Evolutionary conservation across 495 filamentous ascomycete species (phyloP), one percentile per base, ranked within the genome.

Genomic region (Mytilinidion resinicola): DNA sequence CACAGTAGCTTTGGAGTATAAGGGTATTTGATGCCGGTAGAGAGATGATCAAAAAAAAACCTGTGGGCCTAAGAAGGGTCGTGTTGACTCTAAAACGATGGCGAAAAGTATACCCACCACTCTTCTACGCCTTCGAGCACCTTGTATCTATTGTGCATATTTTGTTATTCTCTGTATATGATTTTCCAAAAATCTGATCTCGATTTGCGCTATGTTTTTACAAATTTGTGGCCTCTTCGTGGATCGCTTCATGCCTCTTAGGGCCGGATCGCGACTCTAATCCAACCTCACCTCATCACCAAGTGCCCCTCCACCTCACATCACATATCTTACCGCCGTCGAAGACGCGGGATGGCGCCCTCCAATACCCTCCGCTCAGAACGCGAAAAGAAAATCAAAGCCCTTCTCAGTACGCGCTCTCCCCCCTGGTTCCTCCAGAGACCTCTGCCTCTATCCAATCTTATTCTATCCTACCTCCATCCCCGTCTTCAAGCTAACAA

Each of bases 321-420:
- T 6, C 25, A 30, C 25, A 2, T 6, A 2, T 6, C 25, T 3
- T 30, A 30, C 25, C 25, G 6, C 25, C 25, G 6, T 30, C 25
- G 6, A 30, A 30, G 25, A 30, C 6, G 25, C 25, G 6, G 12
- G 20, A 55, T 62, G 60, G 55, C 55, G 36, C 59, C 59, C 7
- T 20, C 43, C 17, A 37, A 48, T 10, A 39, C 59, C 2, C 35
- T 51, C 14, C 51, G 56, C 21, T 33, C 47, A 10, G 64, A 67
- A 51, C 62, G 57, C 19, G 64, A 67, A 51, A 67, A 63, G 55
- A 69, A 64, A 43, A 37, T 67, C 17, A 60, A 60, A 15, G 33
- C 55, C 11, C 34, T 69, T 1, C 59, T 69, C 15, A 34, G 67
- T 69, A 58, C 39, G 55, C 46, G 21, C 15, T 14, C 21, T 30